Conservation (phyloP, 176 grass and related monocot genomes). For the Oryza nivara region DNA sequence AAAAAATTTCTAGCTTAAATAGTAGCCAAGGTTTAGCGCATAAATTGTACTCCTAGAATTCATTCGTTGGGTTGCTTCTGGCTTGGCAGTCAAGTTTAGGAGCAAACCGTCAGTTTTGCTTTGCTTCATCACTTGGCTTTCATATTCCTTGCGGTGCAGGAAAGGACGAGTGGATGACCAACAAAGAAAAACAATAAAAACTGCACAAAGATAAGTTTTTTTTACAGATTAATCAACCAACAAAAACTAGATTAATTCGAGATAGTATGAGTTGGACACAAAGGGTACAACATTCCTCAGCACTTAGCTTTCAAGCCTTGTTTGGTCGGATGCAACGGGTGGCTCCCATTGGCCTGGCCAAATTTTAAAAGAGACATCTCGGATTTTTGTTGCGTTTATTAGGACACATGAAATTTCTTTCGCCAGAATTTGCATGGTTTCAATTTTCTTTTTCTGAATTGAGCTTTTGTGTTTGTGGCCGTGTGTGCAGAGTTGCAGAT, state of each 20-base stretch:
- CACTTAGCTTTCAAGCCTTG: conserved; percentile 24
- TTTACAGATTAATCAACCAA: background rate
- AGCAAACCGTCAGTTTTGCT: background rate
- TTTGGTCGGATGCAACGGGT: conserved; percentile 29
- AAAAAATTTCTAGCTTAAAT: background rate
- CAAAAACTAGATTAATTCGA: background rate
- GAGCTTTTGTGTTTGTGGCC: background rate
- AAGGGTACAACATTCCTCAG: background rate
- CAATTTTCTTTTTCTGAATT: background rate
- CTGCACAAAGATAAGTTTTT: background rate
- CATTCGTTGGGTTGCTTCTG: background rate
- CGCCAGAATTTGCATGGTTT: background rate
- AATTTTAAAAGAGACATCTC: conserved; percentile 8
- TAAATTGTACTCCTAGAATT: background rate
- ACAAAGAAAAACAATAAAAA: background rate
- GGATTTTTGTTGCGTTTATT: background rate
- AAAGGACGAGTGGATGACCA: conserved; percentile 17
- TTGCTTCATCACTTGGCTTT: conserved; percentile 38
- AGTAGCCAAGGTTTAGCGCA: background rate
- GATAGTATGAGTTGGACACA: background rate
- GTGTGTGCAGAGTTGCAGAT: conserved; percentile 17
- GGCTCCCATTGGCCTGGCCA: background rate
- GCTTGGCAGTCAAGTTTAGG: conserved; percentile 38
- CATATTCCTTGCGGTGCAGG: conserved; percentile 33
- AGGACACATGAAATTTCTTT: background rate